Conservation (phyloP, 164 flowering plant species). For the Tetrastigma voinierianum region DNA sequence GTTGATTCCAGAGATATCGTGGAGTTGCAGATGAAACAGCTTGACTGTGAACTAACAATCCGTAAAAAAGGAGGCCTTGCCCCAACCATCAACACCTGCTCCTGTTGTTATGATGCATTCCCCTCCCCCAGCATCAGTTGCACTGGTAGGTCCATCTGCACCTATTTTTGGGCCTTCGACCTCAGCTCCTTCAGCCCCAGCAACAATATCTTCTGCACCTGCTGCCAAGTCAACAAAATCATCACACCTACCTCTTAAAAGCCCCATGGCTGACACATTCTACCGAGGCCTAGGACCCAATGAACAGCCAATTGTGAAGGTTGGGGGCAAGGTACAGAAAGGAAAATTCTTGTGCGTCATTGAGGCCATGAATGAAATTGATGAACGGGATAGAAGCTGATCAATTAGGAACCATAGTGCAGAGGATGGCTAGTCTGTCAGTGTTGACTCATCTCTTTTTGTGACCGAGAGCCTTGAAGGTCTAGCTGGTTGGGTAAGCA, state of each 20-base stretch:
- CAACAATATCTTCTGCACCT: constrained; percentile 35
- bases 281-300: constrained; percentile 69
- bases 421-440: too few species aligned
- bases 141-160: constrained; percentile 24
- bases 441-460: too few species aligned
- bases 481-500: too few species aligned
- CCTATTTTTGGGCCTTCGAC: constrained; percentile 24
- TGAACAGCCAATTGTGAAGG: constrained; percentile 79
- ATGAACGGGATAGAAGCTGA: constrained; percentile 51
- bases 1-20: constrained; percentile 84
- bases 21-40: constrained; percentile 80
- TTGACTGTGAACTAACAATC: constrained; percentile 65
- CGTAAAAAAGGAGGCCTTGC: constrained; percentile 87
- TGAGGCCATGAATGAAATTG: constrained; percentile 50
- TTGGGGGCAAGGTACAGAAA: constrained; percentile 45
- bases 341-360: constrained; percentile 42
- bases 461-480: too few species aligned
- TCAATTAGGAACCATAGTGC: too few species aligned
- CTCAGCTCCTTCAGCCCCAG: constrained; percentile 23
- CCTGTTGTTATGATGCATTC: constrained; percentile 40
- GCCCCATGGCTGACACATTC: constrained; percentile 94
- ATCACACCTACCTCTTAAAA: constrained; percentile 65
- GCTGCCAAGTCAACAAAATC: constrained; percentile 47
- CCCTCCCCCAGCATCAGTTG: constrained; percentile 16
- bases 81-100: constrained; percentile 47